Evolutionary conservation across 768 basidiomycete species (phyloP).

Genomic region (Clavulina sp.): DNA sequence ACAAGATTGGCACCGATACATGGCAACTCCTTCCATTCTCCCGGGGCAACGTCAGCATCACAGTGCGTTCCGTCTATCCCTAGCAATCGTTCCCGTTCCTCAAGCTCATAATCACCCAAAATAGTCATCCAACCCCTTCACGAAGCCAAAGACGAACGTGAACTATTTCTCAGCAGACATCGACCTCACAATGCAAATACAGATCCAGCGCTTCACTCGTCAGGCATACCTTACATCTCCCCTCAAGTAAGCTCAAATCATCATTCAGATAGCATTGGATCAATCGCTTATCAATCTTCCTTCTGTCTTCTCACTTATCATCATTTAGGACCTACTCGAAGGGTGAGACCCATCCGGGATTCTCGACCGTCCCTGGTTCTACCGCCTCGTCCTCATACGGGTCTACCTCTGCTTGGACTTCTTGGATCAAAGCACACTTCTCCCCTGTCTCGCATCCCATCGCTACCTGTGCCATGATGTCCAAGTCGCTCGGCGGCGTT

Average conservation of each 20-base stretch:
- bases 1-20: constrained; percentile 29
- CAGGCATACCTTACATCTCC: constrained; percentile 26
- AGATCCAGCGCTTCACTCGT: constrained; percentile 28
- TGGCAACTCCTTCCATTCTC: constrained; percentile 42
- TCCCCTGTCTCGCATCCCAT: constrained; percentile 32
- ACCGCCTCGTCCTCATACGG: constrained; percentile 26
- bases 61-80: constrained; percentile 16
- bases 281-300: neutral
- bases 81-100: neutral
- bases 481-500: constrained; percentile 29
- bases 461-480: constrained; percentile 25
- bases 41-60: constrained; percentile 31
- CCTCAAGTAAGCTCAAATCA: constrained; percentile 19
- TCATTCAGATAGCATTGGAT: too few relatives aligned
- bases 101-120: neutral
- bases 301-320: neutral
- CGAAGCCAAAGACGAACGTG: constrained; percentile 28
- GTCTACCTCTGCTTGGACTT: constrained; percentile 29
- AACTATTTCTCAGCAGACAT: constrained; percentile 34
- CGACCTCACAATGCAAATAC: constrained; percentile 34
- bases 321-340: constrained; percentile 17
- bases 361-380: constrained; percentile 25
- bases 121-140: constrained; percentile 32
- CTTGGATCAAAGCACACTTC: constrained; percentile 28
- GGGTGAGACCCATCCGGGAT: constrained; percentile 29